phyloP scores from a whole-genome alignment of 441 rosid genomes.

The Iberis amara region DNA sequence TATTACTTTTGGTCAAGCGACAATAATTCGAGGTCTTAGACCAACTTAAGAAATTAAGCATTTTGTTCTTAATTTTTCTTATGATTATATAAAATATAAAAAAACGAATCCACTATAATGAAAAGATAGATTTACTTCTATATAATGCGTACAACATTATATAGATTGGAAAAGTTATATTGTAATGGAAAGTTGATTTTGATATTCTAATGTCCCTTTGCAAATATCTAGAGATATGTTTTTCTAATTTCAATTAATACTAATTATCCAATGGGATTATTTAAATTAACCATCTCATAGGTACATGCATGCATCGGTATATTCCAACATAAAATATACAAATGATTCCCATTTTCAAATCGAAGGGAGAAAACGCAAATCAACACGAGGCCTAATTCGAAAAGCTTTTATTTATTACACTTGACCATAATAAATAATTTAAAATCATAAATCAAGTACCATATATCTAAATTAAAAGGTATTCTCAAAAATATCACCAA shows the following conservation, averaged over 20 bases:
- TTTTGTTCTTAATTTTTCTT: too few relatives aligned
- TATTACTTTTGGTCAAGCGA: too few relatives aligned
- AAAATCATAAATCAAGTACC: conserved; percentile 9
- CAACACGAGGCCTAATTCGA: conserved; percentile 29
- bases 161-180: too few relatives aligned
- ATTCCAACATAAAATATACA: background rate
- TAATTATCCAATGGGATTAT: background rate
- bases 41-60: too few relatives aligned
- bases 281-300: background rate
- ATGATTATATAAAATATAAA: too few relatives aligned
- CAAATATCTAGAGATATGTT: background rate
- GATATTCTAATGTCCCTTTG: background rate
- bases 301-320: conserved; percentile 22
- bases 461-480: too few relatives aligned
- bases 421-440: conserved; percentile 14
- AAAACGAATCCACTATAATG: too few relatives aligned
- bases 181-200: background rate
- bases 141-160: too few relatives aligned
- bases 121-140: too few relatives aligned
- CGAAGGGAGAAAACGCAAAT: conserved; percentile 7
- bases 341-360: background rate
- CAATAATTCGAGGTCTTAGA: too few relatives aligned
- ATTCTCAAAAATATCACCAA: too few relatives aligned
- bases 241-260: background rate
- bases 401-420: conserved; percentile 5